These are phyloP conservation scores for Elsinoe fawcettii DNA, from an alignment of 2,329 filamentous ascomycete genomes.

Conservation along the genomic window DNA sequence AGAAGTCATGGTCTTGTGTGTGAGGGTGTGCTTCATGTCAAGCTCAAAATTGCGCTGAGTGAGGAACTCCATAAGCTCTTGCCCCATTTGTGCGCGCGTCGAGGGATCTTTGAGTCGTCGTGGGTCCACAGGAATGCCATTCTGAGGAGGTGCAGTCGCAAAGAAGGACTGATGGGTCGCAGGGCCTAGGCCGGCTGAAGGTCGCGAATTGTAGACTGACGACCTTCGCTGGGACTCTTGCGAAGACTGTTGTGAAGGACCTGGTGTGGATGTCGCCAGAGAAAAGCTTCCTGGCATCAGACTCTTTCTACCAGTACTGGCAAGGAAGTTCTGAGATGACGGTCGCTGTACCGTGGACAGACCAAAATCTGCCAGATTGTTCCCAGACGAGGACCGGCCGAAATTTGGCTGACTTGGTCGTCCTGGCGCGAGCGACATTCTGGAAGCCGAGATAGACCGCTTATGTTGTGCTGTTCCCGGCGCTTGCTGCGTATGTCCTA, in stretches of 20 bases:
- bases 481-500: constrained; percentile 55
- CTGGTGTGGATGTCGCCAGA: constrained; percentile 42
- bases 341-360: constrained; percentile 78
- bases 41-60: constrained; percentile 92
- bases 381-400: constrained; percentile 72
- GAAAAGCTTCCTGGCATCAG: constrained; percentile 47
- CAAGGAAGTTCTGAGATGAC: constrained; percentile 63
- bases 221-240: constrained; percentile 61
- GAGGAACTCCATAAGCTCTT: constrained; percentile 86
- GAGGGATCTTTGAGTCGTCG: constrained; percentile 73
- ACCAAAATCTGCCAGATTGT: constrained; percentile 69
- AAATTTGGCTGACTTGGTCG: constrained; percentile 83
- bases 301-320: constrained; percentile 57
- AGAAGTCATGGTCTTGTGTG: constrained; percentile 81
- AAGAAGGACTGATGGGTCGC: constrained; percentile 90
- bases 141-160: constrained; percentile 71
- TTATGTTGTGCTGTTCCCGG: constrained; percentile 64
- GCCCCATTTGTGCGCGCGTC: constrained; percentile 74
- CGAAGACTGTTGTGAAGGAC: constrained; percentile 37
- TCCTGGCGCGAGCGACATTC: constrained; percentile 76
- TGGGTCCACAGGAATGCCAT: constrained; percentile 78
- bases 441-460: constrained; percentile 73
- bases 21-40: constrained; percentile 93
- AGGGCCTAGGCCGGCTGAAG: constrained; percentile 55
- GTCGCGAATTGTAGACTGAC: constrained; percentile 53